Evolutionary conservation across 345 rosid species (phyloP), one percentile per base, ranked within the genome.

Genomic region (Euclidium syriacum): DNA sequence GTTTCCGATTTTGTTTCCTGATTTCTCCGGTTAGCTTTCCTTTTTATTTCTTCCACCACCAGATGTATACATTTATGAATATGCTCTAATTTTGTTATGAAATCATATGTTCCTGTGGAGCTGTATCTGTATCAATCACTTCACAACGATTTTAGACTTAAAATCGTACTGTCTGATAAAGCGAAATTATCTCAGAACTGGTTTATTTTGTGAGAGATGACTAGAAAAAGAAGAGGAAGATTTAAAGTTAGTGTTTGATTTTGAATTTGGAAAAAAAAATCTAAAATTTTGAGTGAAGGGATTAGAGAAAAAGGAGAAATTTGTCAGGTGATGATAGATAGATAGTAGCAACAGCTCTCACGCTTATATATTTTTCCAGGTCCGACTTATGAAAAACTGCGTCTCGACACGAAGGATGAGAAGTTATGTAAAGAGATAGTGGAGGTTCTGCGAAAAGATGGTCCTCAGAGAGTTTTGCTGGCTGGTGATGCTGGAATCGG

Each of bases 401-500:
- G 0, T 16, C 66, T 6, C 1, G 0, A 3, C 0, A 0, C 0
- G 0, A 36, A 7, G 9, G 39, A 63, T 50, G 0, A 0, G 1
- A 0, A 4, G 0, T 8, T 63, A 30, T 8, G 22, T 4, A 0
- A 11, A 3, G 1, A 8, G 5, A 50, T 67, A 16, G 22, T 49
- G 34, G 15, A 11, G 0, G 4, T 2, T 58, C 26, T 69, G 7
- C 1, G 1, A 10, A 2, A 0, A 19, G 6, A 18, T 17, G 55
- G 62, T 0, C 15, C 1, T 27, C 57, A 62, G 5, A 59, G 20
- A 44, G 62, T 79, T 25, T 19, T 68, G 38, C 40, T 81, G 16
- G 24, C 9, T 8, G 82, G 86, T 36, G 17, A 51, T 10, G 51
- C 64, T 36, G 81, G 89, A 41, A 68, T 61, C 0, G 89, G 86